Conservation (phyloP, 139 green algal species). For the Zygnema cylindricum region DNA sequence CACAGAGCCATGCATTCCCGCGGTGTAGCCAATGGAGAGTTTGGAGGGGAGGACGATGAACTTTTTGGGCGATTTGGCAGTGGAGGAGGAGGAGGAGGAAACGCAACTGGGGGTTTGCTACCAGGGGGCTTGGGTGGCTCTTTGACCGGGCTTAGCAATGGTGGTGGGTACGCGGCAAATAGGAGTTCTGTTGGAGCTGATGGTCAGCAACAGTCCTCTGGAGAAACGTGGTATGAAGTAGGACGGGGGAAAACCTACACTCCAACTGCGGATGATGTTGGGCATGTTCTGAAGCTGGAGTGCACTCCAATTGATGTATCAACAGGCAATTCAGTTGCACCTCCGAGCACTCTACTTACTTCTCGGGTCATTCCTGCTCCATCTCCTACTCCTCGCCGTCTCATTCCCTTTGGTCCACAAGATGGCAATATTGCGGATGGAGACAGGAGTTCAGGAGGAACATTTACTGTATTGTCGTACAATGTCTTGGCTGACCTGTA, state of each 20-base stretch:
- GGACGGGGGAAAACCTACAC: constrained; percentile 76
- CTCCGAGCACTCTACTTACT: constrained; percentile 69
- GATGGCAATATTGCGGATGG: constrained; percentile 49
- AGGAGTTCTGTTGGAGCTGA: background rate
- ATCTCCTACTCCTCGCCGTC: constrained; percentile 72
- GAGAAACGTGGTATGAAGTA: constrained; percentile 67
- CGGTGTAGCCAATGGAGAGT: background rate
- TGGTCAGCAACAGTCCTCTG: constrained; percentile 4
- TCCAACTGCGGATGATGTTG: constrained; percentile 84
- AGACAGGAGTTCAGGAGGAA: constrained; percentile 48
- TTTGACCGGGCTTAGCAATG: background rate
- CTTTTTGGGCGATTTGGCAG: constrained; percentile 53
- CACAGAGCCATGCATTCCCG: constrained; percentile 88
- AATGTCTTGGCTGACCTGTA: constrained; percentile 98
- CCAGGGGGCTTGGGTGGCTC: background rate
- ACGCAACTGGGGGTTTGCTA: background rate
- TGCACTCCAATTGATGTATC: constrained; percentile 52
- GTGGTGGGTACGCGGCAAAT: background rate
- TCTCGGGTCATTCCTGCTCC: constrained; percentile 78
- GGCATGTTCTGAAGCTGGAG: constrained; percentile 89
- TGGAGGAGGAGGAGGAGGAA: constrained; percentile 1
- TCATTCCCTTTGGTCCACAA: constrained; percentile 76
- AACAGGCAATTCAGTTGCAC: constrained; percentile 37
- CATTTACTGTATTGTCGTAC: constrained; percentile 94
- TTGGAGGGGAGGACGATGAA: constrained; percentile 54